Conservation (phyloP, 2,329 filamentous ascomycete genomes). For the Pleoardoris graminearum region DNA sequence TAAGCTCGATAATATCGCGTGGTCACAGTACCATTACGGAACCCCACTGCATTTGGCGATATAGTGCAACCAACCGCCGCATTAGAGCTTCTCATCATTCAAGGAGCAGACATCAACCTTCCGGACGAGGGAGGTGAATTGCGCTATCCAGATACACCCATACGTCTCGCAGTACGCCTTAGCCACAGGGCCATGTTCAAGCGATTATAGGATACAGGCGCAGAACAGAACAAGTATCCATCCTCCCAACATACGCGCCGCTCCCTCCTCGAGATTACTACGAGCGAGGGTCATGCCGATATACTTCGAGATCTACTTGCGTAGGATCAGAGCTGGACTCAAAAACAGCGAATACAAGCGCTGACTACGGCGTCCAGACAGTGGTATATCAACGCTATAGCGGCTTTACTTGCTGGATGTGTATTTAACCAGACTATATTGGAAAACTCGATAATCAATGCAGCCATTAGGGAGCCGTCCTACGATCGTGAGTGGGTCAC, state of each 20-base stretch:
- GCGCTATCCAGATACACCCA: background rate
- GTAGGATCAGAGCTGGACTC: background rate
- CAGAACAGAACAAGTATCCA: background rate
- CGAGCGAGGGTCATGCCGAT: background rate
- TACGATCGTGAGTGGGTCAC: background rate
- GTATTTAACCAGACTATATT: background rate
- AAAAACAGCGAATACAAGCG: background rate
- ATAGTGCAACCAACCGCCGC: background rate
- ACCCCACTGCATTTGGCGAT: background rate
- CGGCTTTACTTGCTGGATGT: background rate
- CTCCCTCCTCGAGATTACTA: background rate
- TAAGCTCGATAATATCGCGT: background rate
- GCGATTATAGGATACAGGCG: background rate
- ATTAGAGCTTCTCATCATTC: slow-evolving; percentile 1
- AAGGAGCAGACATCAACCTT: background rate
- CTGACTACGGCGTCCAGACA: background rate
- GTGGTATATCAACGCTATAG: background rate
- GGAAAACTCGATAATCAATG: background rate
- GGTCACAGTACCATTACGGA: background rate
- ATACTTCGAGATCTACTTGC: background rate
- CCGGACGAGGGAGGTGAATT: background rate
- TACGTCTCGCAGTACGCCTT: background rate
- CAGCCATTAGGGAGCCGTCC: background rate
- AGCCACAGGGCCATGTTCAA: background rate
- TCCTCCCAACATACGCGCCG: background rate